These are phyloP conservation scores for Colletotrichum orbiculare DNA, from an alignment of 2,329 filamentous ascomycete species.

Conservation along the genomic window DNA sequence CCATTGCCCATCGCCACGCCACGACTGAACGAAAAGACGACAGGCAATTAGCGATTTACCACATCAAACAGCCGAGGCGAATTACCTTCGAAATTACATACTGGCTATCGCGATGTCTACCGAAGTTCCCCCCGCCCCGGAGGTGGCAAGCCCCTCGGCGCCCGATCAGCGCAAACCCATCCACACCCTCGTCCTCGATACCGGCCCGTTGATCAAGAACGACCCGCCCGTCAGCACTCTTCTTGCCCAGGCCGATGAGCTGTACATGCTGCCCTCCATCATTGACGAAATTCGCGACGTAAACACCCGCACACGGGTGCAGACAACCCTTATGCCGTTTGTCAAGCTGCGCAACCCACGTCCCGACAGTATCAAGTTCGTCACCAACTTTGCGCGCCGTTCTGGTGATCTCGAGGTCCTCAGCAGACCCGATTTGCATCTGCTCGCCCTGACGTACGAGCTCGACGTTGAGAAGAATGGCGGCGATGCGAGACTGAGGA, in stretches of 20 bases:
- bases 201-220: slow-evolving; percentile 94
- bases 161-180: slow-evolving; percentile 68
- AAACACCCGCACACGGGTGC: slow-evolving; percentile 80
- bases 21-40: no score
- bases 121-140: slow-evolving; percentile 15
- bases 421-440: slow-evolving; percentile 87
- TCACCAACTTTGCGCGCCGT: slow-evolving; percentile 86
- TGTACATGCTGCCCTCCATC: slow-evolving; percentile 88
- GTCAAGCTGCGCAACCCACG: slow-evolving; percentile 79
- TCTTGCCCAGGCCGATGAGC: slow-evolving; percentile 77
- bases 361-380: slow-evolving; percentile 80
- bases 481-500: slow-evolving; percentile 88
- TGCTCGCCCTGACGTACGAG: slow-evolving; percentile 92
- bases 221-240: slow-evolving; percentile 87
- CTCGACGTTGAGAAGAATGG: slow-evolving; percentile 91
- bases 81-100: background rate
- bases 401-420: slow-evolving; percentile 92
- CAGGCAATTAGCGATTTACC: background rate
- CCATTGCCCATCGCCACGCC: background rate
- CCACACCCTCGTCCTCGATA: slow-evolving; percentile 87
- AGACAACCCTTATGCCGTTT: slow-evolving; percentile 88
- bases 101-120: slow-evolving; percentile 16
- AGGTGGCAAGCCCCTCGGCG: slow-evolving; percentile 27
- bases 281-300: slow-evolving; percentile 89
- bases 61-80: no score